Evolutionary conservation across 164 flowering plant species (phyloP), one percentile per base, ranked within the genome.

Genomic region (Aristolochia californica): DNA sequence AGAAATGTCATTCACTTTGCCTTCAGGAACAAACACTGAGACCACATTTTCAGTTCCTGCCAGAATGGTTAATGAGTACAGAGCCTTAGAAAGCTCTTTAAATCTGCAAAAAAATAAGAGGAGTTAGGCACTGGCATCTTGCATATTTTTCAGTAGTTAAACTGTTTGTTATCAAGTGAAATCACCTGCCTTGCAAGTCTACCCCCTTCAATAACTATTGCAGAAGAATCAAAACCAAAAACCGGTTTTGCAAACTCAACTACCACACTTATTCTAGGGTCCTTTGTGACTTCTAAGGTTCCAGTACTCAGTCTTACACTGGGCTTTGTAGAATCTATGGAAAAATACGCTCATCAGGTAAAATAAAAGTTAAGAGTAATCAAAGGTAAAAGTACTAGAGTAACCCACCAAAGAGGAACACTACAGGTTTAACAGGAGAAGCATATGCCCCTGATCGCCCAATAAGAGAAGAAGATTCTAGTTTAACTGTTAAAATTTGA

Each of bases 171-270:
- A 34, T 34, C 40, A 34, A 34, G 10, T 34, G 40, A 34, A 63
- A 74, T 75, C 81, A 80, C 87, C 83, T 82, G 80, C 88, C 88
- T 83, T 77, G 67, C 66, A 56, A 83, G 55, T 66, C 64, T 78
- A 24, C 88, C 88, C 26, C 80, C 83, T 60, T 50, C 48, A 55
- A 78, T 77, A 60, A 69, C 63, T 60, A 83, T 52, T 55, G 53
- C 66, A 45, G 80, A 70, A 53, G 77, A 56, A 54, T 77, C 68
- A 64, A 80, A 83, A 34, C 79, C 84, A 63, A 78, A 83, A 45
- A 80, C 81, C 20, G 83, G 83, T 65, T 80, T 70, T 59, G 83
- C 72, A 48, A 83, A 80, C 71, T 83, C 81, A 53, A 66, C 75
- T 11, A 80, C 57, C 57, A 78, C 75, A 55, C 74, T 62, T 62